Conservation (phyloP, 83 land plant species). For the Picea mariana region DNA sequence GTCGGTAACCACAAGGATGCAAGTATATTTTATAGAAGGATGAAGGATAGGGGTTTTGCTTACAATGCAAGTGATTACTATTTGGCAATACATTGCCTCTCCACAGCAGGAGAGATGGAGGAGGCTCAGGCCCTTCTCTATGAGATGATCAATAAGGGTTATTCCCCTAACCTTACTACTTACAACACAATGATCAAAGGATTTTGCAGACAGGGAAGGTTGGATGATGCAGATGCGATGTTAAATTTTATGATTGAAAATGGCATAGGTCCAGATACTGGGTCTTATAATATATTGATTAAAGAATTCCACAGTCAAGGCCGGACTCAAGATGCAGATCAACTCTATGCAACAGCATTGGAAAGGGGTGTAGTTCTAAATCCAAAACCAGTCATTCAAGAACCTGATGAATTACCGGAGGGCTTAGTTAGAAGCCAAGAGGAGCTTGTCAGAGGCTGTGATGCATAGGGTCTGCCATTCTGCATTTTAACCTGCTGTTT, state of each 20-base stretch:
- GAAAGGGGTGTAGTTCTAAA: constrained; percentile 33
- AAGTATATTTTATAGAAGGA: too few relatives aligned
- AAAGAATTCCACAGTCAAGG: constrained; percentile 27
- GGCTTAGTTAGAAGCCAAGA: constrained; percentile 14
- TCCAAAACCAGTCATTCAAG: constrained; percentile 5
- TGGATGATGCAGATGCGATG: constrained; percentile 33
- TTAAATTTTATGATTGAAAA: constrained; percentile 31
- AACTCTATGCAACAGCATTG: constrained; percentile 43
- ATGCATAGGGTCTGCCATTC: too few relatives aligned
- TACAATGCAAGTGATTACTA: too few relatives aligned
- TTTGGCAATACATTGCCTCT: too few relatives aligned
- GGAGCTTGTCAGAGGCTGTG: neutral
- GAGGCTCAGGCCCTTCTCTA: too few relatives aligned
- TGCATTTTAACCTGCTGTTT: too few relatives aligned
- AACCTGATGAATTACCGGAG: neutral
- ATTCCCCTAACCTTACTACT: too few relatives aligned
- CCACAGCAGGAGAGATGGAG: too few relatives aligned
- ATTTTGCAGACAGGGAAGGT: constrained; percentile 46
- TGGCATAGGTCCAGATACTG: constrained; percentile 25
- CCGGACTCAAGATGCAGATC: constrained; percentile 26
- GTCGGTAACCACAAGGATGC: too few relatives aligned
- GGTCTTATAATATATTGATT: constrained; percentile 32
- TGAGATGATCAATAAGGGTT: too few relatives aligned
- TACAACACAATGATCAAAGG: too few relatives aligned
- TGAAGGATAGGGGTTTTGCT: too few relatives aligned